These are phyloP conservation scores for Porcisia deanei DNA, from an alignment of 208 protist species.

Conservation along the genomic window DNA sequence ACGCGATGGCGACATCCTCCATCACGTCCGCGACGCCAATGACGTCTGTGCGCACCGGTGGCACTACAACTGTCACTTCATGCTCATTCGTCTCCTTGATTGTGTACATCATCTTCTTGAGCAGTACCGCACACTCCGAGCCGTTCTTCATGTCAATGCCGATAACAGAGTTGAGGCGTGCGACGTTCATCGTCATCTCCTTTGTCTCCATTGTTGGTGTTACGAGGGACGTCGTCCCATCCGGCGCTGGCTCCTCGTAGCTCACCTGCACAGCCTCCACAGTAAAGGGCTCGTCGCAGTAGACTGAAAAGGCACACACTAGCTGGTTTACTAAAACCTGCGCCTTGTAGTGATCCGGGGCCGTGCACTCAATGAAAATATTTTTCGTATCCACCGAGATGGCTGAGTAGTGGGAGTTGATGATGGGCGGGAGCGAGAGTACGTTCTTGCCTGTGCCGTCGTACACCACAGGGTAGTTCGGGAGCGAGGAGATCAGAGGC, in stretches of 20 bases:
- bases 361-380: slow-evolving; percentile 99
- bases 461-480: slow-evolving; percentile 85
- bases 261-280: slow-evolving; percentile 87
- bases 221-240: slow-evolving; percentile 63
- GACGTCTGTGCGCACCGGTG: slow-evolving; percentile 95
- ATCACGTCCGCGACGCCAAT: slow-evolving; percentile 97
- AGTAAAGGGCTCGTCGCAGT: slow-evolving; percentile 92
- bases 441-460: slow-evolving; percentile 70
- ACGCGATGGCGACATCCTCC: slow-evolving; percentile 98
- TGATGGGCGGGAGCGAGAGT: slow-evolving; percentile 99
- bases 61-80: slow-evolving; percentile 82
- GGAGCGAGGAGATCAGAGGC: slow-evolving; percentile 67
- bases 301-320: slow-evolving; percentile 95
- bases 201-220: slow-evolving; percentile 67
- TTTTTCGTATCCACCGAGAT: slow-evolving; percentile 97
- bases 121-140: slow-evolving; percentile 73
- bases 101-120: slow-evolving; percentile 94
- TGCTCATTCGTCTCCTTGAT: slow-evolving; percentile 52
- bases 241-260: slow-evolving; percentile 68
- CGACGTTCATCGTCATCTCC: slow-evolving; percentile 49
- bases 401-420: slow-evolving; percentile 98
- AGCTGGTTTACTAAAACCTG: slow-evolving; percentile 97
- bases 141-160: slow-evolving; percentile 83
- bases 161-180: slow-evolving; percentile 88
- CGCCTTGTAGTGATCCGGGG: slow-evolving; percentile 96